These are phyloP conservation scores for Daldinia vernicosa DNA, from an alignment of 495 filamentous ascomycete species.

Conservation along the genomic window DNA sequence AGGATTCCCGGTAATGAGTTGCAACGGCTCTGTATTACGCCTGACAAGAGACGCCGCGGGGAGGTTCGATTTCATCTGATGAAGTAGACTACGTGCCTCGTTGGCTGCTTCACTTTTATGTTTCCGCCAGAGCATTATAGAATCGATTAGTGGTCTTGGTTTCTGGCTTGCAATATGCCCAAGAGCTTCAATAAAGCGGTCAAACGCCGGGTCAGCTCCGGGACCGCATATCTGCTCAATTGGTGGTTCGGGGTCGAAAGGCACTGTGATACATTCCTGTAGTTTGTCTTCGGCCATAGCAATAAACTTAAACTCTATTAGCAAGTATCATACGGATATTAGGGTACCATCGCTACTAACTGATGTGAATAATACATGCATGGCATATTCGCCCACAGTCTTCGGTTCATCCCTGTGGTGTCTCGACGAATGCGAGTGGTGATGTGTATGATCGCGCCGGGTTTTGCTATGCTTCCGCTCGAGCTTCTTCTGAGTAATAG, in stretches of 20 bases:
- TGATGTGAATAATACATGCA: conserved; percentile 95
- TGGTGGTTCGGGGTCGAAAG: conserved; percentile 77
- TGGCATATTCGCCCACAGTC: conserved; percentile 93
- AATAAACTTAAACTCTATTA: conserved; percentile 62
- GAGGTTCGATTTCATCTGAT: conserved; percentile 61
- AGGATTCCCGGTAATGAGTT: conserved; percentile 42
- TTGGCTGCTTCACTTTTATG: conserved; percentile 88
- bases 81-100: conserved; percentile 65
- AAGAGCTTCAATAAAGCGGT: conserved; percentile 91
- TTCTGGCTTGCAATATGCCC: conserved; percentile 94
- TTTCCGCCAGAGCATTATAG: conserved; percentile 97
- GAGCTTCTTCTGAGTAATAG: conserved; percentile 56
- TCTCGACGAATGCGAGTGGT: conserved; percentile 83
- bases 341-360: conserved; percentile 55
- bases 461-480: conserved; percentile 73
- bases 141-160: conserved; percentile 94
- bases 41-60: conserved; percentile 50
- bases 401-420: conserved; percentile 78
- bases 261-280: conserved; percentile 77
- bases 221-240: conserved; percentile 91
- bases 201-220: conserved; percentile 88
- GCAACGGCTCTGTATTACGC: conserved; percentile 61
- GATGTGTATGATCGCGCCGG: conserved; percentile 76
- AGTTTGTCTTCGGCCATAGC: conserved; percentile 94
- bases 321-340: conserved; percentile 20